phyloP scores from a whole-genome alignment of 2,329 filamentous ascomycete genomes.

The Diaporthe sp. region DNA sequence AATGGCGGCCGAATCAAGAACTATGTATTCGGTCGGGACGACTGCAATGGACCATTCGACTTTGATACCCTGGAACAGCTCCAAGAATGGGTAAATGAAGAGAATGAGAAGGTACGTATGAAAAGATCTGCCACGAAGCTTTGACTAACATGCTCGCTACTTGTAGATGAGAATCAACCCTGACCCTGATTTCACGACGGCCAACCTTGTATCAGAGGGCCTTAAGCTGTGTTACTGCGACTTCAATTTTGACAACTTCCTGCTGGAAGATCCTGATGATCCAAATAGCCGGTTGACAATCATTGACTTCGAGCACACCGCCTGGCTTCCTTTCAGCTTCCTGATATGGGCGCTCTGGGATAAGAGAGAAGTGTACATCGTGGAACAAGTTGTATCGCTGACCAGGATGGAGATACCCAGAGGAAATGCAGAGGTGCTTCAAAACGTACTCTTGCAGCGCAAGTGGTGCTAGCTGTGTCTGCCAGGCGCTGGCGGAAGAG shows the following conservation, averaged over 20 bases:
- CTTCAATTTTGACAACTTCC: neutral
- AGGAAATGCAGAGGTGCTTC: neutral
- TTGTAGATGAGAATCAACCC: neutral
- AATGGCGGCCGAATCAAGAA: conserved; percentile 2
- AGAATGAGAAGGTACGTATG: neutral
- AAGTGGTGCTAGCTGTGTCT: too few species aligned
- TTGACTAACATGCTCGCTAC: too few species aligned
- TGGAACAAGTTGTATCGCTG: neutral
- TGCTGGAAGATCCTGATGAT: conserved; percentile 10
- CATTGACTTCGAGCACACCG: conserved; percentile 14
- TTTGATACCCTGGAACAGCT: conserved; percentile 4
- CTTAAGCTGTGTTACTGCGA: conserved; percentile 26
- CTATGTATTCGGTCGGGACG: neutral
- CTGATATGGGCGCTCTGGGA: conserved; percentile 20
- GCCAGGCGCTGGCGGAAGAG: too few species aligned
- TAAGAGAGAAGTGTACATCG: neutral
- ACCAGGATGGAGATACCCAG: neutral
- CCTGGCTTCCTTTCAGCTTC: conserved; percentile 23
- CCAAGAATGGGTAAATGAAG: neutral
- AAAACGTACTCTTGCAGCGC: neutral
- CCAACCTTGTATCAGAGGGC: neutral
- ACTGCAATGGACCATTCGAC: neutral
- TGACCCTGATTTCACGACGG: neutral
- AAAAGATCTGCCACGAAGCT: too few species aligned
- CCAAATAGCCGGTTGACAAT: neutral